Evolutionary conservation across 2,329 filamentous ascomycete genomes (phyloP).

Genomic region (Xylariaceae sp.): DNA sequence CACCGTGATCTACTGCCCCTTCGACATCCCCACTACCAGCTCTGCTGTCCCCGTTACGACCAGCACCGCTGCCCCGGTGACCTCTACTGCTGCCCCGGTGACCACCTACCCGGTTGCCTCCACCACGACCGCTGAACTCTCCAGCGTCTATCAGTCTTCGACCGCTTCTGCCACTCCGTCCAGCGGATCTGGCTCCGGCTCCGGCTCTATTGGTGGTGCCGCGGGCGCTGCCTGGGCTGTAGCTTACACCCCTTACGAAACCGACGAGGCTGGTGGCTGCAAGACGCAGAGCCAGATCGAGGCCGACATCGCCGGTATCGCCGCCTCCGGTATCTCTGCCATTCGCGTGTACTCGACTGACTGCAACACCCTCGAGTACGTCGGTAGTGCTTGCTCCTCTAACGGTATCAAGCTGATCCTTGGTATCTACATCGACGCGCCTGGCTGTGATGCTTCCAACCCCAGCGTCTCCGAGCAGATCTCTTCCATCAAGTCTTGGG

Average conservation of each 20-base stretch:
- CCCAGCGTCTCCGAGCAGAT: slow-evolving; percentile 70
- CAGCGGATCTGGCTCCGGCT: slow-evolving; percentile 29
- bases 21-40: slow-evolving; percentile 32
- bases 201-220: slow-evolving; percentile 33
- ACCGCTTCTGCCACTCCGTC: slow-evolving; percentile 5
- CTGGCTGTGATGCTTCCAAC: slow-evolving; percentile 53
- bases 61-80: neutral
- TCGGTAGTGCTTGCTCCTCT: slow-evolving; percentile 64
- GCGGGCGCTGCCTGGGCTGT: slow-evolving; percentile 62
- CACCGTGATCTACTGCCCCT: slow-evolving; percentile 69
- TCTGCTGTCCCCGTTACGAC: slow-evolving; percentile 19
- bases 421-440: slow-evolving; percentile 76
- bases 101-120: slow-evolving; percentile 16
- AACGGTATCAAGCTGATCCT: slow-evolving; percentile 75
- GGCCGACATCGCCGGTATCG: slow-evolving; percentile 58
- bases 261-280: slow-evolving; percentile 52
- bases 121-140: slow-evolving; percentile 18
- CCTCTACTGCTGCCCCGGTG: slow-evolving; percentile 9
- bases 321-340: slow-evolving; percentile 60
- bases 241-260: slow-evolving; percentile 73
- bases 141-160: slow-evolving; percentile 3
- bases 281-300: slow-evolving; percentile 57
- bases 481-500: slow-evolving; percentile 66
- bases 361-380: slow-evolving; percentile 74
- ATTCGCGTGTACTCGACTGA: slow-evolving; percentile 89